phyloP scores from a whole-genome alignment of 2,329 filamentous ascomycete species.

The Colletotrichum costaricense region DNA sequence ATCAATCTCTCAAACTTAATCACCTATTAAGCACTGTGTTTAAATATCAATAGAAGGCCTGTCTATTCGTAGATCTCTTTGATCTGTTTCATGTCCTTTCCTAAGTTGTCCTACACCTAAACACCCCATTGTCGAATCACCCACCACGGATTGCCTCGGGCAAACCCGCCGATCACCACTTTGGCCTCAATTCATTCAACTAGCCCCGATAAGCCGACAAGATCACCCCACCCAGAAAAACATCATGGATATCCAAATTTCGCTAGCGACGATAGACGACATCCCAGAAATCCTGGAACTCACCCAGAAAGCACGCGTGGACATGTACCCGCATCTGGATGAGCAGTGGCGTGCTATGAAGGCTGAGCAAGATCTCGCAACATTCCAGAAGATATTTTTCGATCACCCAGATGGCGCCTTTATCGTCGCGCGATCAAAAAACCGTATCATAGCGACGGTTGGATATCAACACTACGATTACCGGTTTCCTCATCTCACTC shows the following conservation, averaged over 20 bases:
- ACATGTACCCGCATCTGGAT: constrained; percentile 44
- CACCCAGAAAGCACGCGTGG: constrained; percentile 39
- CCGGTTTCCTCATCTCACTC: constrained; percentile 39
- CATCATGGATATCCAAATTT: constrained; percentile 33
- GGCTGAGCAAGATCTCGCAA: constrained; percentile 36
- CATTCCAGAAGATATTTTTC: constrained; percentile 40
- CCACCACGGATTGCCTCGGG: background rate
- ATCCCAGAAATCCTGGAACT: constrained; percentile 40
- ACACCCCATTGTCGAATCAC: background rate
- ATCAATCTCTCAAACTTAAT: background rate
- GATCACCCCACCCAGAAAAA: background rate
- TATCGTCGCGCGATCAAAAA: constrained; percentile 34
- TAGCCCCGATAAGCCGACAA: background rate
- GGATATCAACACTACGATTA: constrained; percentile 41
- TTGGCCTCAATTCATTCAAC: background rate
- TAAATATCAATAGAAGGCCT: background rate
- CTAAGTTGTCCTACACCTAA: background rate
- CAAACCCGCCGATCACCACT: background rate
- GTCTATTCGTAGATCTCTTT: background rate
- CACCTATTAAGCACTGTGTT: background rate
- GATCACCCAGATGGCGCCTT: constrained; percentile 39
- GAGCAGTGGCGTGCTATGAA: constrained; percentile 33
- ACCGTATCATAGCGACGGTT: constrained; percentile 40
- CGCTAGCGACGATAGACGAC: constrained; percentile 34
- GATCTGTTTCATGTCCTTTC: background rate